phyloP scores from a whole-genome alignment of 2,329 filamentous ascomycete species.

The Pyricularia sp. region DNA sequence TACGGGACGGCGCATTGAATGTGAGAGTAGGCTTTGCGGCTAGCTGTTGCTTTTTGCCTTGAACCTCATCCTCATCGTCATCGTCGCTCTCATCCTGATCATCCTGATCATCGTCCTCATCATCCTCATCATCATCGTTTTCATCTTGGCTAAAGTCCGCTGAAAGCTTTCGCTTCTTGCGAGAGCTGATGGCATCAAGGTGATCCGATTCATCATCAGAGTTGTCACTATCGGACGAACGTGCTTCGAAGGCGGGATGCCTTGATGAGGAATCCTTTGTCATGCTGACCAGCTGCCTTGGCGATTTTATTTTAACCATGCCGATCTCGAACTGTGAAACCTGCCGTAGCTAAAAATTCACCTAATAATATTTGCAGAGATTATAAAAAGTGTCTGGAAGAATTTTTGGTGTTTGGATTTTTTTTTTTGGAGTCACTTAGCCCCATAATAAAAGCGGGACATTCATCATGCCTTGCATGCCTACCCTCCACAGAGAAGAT shows the following conservation, averaged over 20 bases:
- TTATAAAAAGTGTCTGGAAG: neutral
- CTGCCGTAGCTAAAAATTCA: neutral
- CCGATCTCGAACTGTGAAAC: neutral
- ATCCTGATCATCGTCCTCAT: conserved; percentile 9
- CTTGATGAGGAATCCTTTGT: neutral
- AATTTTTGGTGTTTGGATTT: neutral
- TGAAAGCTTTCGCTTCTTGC: conserved; percentile 17
- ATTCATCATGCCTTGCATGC: neutral
- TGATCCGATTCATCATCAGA: conserved; percentile 29
- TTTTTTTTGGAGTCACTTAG: neutral
- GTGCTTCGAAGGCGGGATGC: neutral
- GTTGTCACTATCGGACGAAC: neutral
- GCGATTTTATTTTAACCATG: neutral
- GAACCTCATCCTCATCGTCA: conserved; percentile 15
- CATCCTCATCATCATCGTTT: conserved; percentile 7
- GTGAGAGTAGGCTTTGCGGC: conserved; percentile 15
- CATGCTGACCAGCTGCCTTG: neutral
- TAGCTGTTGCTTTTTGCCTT: conserved; percentile 6
- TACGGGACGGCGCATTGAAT: conserved; percentile 38
- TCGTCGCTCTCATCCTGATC: conserved; percentile 9
- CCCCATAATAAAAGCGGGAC: neutral
- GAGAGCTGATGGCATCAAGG: conserved; percentile 24
- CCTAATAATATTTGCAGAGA: neutral
- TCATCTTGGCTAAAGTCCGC: neutral
- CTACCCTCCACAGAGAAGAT: neutral